Percentiles rank a stretch among this genome's conserved stretches.
Evolutionary conservation across 768 basidiomycete genomes (phyloP).

Genomic region (Lyophyllum atratum): DNA sequence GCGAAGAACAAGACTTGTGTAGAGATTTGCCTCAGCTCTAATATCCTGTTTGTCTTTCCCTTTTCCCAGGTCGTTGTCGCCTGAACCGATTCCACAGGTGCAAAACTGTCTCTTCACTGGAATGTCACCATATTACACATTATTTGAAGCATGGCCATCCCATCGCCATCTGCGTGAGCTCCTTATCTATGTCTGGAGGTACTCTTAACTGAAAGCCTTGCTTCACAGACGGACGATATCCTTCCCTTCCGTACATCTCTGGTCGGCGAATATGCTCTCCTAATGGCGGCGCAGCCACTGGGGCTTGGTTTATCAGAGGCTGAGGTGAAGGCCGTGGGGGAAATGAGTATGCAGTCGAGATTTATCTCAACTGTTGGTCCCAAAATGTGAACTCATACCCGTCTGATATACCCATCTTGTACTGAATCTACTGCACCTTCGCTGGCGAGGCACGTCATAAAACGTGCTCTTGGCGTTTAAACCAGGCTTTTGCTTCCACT

Average conservation of each 20-base stretch:
- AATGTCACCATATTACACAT: conserved; percentile 72
- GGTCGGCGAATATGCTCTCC: conserved; percentile 75
- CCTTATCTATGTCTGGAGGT: neutral
- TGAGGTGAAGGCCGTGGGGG: conserved; percentile 57
- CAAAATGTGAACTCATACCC: neutral
- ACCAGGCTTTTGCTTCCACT: no score
- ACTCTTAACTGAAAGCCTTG: neutral
- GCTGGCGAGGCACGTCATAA: no score
- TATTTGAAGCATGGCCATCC: conserved; percentile 68
- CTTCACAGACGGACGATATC: conserved; percentile 73
- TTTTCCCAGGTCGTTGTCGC: neutral
- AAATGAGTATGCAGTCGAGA: conserved; percentile 59
- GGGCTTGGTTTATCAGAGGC: conserved; percentile 68
- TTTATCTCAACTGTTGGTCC: conserved; percentile 4
- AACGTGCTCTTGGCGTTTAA: no score
- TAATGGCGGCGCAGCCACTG: conserved; percentile 69
- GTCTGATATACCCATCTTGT: neutral
- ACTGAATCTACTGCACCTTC: no score
- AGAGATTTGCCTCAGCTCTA: conserved; percentile 83
- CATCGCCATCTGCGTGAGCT: conserved; percentile 73
- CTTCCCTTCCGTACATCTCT: conserved; percentile 78
- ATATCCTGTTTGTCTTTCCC: conserved; percentile 58
- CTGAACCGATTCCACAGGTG: conserved; percentile 39
- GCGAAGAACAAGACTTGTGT: conserved; percentile 56
- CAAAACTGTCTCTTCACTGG: conserved; percentile 66